Base-by-base conservation (phyloP, 352 stramenopile species). In the Phytophthora pseudosyringae region DNA sequence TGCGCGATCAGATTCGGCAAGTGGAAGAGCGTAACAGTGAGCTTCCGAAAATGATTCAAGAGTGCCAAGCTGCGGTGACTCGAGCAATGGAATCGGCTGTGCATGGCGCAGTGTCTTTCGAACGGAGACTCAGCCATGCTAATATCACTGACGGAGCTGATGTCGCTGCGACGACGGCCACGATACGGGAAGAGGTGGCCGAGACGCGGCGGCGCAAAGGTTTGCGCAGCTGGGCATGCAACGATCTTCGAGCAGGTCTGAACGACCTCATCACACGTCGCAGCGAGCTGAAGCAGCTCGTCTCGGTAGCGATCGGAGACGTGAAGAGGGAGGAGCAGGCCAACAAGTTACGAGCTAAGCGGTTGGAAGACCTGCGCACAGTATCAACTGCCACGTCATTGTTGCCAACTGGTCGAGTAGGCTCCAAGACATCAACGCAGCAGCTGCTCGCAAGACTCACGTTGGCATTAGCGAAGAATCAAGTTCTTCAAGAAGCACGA, bases 201-300 rank as follows among this genome's bases (percentile, higher is more conserved):
- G 74, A 69, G 33, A 72, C 88, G 18, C 71, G 70, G 6, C 74
- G 75, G 1, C 75, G 83, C 8, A 76, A 70, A 25, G 73, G 81
- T 10, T 65, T 92, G 5, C 83, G 83, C 1, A 52, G 41, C 7
- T 90, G 78, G 76, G 83, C 80, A 10, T 90, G 81, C 35, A 73
- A 69, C 25, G 76, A 90, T 26, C 62, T 90, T 9, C 83, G 83
- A 3, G 35, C 45, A 3, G 56, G 58, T 18, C 67, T 92, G 41
- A 89, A 86, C 39, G 81, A 92, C 3, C 70, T 88, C 29, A 50
- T 73, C 39, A 86, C 76, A 13, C 76, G 67, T 8, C 67, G 75
- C 7, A 92, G 70, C 12, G 83, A 92, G 48, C 47, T 92, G 12
- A 89, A 88, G 62, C 88, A 88, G 29, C 64, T 78, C 16, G 83